These are phyloP conservation scores for Penicillium sp. DNA, from an alignment of 2,329 filamentous ascomycete genomes.

Conservation along the genomic window DNA sequence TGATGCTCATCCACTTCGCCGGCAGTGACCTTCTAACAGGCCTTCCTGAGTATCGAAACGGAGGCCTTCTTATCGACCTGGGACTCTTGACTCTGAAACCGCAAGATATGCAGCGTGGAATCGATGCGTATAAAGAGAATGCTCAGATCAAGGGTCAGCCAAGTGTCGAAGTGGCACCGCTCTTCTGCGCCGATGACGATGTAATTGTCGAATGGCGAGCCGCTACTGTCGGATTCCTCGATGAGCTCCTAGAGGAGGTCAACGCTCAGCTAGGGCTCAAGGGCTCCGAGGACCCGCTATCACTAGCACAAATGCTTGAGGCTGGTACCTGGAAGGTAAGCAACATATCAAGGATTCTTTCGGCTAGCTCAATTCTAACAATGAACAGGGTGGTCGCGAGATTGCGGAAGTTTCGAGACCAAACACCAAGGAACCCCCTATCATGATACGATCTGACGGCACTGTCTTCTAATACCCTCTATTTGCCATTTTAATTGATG, in stretches of 20 bases:
- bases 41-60: constrained; percentile 88
- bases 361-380: constrained; percentile 22
- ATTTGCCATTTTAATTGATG: constrained; percentile 23
- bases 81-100: constrained; percentile 75
- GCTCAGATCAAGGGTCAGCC: constrained; percentile 69
- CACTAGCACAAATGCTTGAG: constrained; percentile 83
- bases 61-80: constrained; percentile 80
- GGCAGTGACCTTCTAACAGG: constrained; percentile 81
- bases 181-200: constrained; percentile 71
- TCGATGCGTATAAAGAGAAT: constrained; percentile 68
- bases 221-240: constrained; percentile 70
- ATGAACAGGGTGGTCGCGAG: constrained; percentile 77
- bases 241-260: constrained; percentile 67
- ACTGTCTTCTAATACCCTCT: constrained; percentile 73
- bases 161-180: constrained; percentile 69
- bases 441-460: constrained; percentile 93
- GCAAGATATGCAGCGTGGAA: constrained; percentile 66
- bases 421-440: constrained; percentile 94
- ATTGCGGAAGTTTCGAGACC: constrained; percentile 93
- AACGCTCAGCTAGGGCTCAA: constrained; percentile 66
- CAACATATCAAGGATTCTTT: not conserved
- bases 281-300: constrained; percentile 65
- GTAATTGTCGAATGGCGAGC: constrained; percentile 79
- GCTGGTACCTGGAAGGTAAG: constrained; percentile 96
- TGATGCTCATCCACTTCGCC: constrained; percentile 77